Evolutionary conservation across 305 asterid genomes (phyloP), one percentile per base, ranked within the genome.

Genomic region (Euphrasia arctica): DNA sequence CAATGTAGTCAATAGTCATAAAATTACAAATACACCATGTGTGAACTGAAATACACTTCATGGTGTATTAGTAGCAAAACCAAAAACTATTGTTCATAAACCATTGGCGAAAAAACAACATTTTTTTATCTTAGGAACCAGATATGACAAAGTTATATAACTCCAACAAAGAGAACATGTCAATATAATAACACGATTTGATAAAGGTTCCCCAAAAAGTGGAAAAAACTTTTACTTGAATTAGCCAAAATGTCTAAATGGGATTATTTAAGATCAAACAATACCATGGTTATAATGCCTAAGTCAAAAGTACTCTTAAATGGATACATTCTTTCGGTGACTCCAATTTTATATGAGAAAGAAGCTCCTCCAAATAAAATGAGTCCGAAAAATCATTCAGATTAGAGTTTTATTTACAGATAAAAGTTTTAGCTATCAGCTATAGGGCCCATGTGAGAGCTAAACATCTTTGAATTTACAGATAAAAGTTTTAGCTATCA

Each of bases 61-160:
- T 18, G 22, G 22, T 18, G 22, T 18, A 18, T 18, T 18, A 18
- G 22, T 18, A 1, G 22, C 22, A 18, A 18, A 18, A 18, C 22
- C 22, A 18, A 18, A 18, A 18, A 18, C 22, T 18, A 18, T 18
- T 18, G 22, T 18, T 18, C 22, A 18, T 18, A 18, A 5, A 36
- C 9, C 11, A 39, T 8, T 39, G 45, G 45, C 45, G 9, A 50
- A 63, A 63, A 29, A 12, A 8, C 62, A 31, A 27, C 62, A 42
- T 13, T 43, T 61, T 61, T 60, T 61, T 14, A 61, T 22, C 12
- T 61, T 61, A 55, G 54, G 7, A 25, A 28, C 50, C 29, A 36
- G 50, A 59, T 25, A n/a, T n/a, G 65, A 18, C 52, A 43, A 60
- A 60, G 50, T 60, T 14, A 39, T 41, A 60, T 41, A 60, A 42